These are phyloP conservation scores for Avicennia marina DNA, from an alignment of 257 asterid genomes.

Conservation along the genomic window DNA sequence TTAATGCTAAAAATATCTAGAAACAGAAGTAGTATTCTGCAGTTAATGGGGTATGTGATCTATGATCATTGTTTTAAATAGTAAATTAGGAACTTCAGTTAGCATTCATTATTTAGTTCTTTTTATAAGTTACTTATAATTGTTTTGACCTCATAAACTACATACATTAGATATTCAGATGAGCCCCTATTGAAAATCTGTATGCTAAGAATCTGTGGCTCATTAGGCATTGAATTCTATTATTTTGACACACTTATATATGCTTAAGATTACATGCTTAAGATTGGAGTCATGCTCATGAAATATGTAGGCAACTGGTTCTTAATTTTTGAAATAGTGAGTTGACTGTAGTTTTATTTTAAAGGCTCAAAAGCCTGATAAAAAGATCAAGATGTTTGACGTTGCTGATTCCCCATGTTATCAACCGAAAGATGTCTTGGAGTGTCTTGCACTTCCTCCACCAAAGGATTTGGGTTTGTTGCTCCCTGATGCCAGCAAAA, in stretches of 20 bases:
- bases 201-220: no score
- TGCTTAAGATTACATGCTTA: not conserved
- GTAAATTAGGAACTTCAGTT: no score
- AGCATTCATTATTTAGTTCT: no score
- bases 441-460: conserved; percentile 74
- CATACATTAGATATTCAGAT: no score
- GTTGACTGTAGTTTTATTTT: conserved; percentile 22
- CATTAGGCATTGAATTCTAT: not conserved
- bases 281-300: not conserved
- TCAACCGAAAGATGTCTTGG: conserved; percentile 55
- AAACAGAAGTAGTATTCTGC: no score
- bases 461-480: conserved; percentile 74
- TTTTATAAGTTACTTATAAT: no score
- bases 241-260: not conserved
- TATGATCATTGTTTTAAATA: no score
- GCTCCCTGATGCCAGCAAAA: conserved; percentile 64
- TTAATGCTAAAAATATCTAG: not conserved
- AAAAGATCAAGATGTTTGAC: conserved; percentile 29
- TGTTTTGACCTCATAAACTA: no score
- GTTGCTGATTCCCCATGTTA: conserved; percentile 32
- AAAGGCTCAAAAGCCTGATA: conserved; percentile 46
- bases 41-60: not conserved
- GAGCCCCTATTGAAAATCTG: no score
- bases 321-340: not conserved
- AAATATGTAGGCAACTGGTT: conserved; percentile 10